phyloP scores from a whole-genome alignment of 306 rosid species.

The Argentina anserina region DNA sequence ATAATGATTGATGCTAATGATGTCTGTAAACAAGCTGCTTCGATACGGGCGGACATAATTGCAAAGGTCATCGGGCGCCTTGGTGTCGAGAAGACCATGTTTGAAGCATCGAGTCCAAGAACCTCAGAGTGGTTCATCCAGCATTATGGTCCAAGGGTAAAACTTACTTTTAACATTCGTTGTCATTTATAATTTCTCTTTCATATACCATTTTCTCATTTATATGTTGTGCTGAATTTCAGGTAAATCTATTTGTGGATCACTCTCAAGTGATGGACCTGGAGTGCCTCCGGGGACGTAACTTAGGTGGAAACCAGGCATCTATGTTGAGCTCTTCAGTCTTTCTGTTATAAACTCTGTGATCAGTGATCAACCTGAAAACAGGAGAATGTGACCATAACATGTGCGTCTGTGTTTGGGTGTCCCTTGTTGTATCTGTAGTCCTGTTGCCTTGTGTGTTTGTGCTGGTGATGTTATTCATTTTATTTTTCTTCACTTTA shows the following conservation, averaged over 20 bases:
- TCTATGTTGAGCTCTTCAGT: conserved; percentile 68
- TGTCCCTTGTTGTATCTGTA: neutral
- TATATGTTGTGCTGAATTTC: conserved; percentile 11
- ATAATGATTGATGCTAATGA: conserved; percentile 81
- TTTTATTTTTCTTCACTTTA: too few species aligned
- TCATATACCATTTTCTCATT: neutral
- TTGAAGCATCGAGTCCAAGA: conserved; percentile 77
- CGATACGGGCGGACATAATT: conserved; percentile 67
- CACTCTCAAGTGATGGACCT: conserved; percentile 82
- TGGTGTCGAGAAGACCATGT: conserved; percentile 90
- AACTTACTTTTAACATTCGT: neutral
- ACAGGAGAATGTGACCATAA: neutral
- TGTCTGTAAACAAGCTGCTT: conserved; percentile 54
- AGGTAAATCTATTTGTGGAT: conserved; percentile 94
- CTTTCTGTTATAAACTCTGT: conserved; percentile 38
- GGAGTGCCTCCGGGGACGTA: conserved; percentile 85
- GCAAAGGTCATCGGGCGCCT: conserved; percentile 87
- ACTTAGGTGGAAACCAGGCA: conserved; percentile 65
- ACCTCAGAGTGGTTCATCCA: conserved; percentile 88
- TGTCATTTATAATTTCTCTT: neutral
- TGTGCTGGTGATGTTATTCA: neutral
- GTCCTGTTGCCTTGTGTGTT: neutral
- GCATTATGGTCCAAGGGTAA: conserved; percentile 81
- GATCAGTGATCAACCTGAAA: neutral
- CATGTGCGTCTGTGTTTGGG: neutral